Conservation (phyloP, 176 grass and related monocot species). For the Oryza meridionalis region DNA sequence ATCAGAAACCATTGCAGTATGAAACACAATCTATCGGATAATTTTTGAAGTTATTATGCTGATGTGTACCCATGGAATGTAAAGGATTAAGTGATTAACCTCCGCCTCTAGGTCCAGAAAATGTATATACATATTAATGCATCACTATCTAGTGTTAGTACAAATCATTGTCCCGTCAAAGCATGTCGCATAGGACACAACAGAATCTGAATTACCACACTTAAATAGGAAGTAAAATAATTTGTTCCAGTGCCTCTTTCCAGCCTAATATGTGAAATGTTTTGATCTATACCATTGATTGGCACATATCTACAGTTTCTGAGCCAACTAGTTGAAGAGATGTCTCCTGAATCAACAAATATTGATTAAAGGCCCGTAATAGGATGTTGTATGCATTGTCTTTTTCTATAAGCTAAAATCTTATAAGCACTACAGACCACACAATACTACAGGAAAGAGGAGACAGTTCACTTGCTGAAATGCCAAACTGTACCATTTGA, state of each 20-base stretch:
- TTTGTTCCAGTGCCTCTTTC: constrained; percentile 6
- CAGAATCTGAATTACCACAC: neutral
- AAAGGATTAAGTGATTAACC: neutral
- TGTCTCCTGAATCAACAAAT: neutral
- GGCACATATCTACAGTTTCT: neutral
- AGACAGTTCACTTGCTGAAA: neutral
- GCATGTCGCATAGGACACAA: neutral
- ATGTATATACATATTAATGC: neutral
- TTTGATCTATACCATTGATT: neutral
- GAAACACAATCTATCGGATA: neutral
- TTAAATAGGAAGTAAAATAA: constrained; percentile 26
- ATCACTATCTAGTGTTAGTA: constrained; percentile 22
- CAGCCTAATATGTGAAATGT: constrained; percentile 27
- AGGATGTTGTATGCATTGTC: neutral
- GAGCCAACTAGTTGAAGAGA: constrained; percentile 1
- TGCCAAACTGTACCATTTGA: neutral
- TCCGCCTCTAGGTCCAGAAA: constrained; percentile 1
- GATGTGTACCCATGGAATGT: neutral
- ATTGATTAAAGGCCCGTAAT: neutral
- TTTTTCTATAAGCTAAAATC: constrained; percentile 29
- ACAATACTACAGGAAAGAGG: neutral
- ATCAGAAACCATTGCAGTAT: constrained; percentile 27
- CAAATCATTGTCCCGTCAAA: constrained; percentile 2
- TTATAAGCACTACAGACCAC: neutral
- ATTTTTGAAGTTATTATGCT: neutral